These are phyloP conservation scores for Cladosporium sphaerospermum DNA, from an alignment of 2,329 filamentous ascomycete species.

Conservation along the genomic window DNA sequence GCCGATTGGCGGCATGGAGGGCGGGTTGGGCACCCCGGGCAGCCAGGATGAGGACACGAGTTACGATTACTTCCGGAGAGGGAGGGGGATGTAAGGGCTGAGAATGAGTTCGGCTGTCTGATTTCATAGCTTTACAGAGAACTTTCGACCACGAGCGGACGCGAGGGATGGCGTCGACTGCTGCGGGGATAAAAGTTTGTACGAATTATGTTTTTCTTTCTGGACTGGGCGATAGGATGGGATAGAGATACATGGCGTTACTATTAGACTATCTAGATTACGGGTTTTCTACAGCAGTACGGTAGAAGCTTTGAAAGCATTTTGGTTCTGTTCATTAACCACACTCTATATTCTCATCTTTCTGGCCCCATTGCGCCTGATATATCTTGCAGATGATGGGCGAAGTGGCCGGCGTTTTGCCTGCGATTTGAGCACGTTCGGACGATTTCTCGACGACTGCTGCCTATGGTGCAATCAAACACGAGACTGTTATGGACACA, in stretches of 20 bases:
- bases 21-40: constrained; percentile 24
- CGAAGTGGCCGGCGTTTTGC: too few species aligned
- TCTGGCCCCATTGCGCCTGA: too few species aligned
- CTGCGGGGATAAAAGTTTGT: neutral
- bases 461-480: too few species aligned
- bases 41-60: constrained; percentile 30
- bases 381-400: too few species aligned
- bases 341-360: too few species aligned
- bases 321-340: too few species aligned
- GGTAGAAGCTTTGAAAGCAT: too few species aligned
- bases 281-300: too few species aligned
- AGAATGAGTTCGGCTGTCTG: neutral
- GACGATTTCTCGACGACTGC: too few species aligned
- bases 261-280: too few species aligned
- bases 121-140: neutral
- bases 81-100: constrained; percentile 14
- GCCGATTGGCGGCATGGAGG: constrained; percentile 14
- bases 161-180: neutral
- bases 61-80: constrained; percentile 36
- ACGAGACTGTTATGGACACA: too few species aligned
- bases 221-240: neutral
- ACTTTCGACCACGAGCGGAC: neutral
- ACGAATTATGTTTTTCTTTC: neutral
- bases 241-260: neutral
- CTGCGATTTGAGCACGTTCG: too few species aligned